A percentile compares a stretch with the other conserved stretches of the same genome.
These are phyloP conservation scores for Aeschynomene evenia DNA, from an alignment of 306 rosid species.

Conservation along the genomic window DNA sequence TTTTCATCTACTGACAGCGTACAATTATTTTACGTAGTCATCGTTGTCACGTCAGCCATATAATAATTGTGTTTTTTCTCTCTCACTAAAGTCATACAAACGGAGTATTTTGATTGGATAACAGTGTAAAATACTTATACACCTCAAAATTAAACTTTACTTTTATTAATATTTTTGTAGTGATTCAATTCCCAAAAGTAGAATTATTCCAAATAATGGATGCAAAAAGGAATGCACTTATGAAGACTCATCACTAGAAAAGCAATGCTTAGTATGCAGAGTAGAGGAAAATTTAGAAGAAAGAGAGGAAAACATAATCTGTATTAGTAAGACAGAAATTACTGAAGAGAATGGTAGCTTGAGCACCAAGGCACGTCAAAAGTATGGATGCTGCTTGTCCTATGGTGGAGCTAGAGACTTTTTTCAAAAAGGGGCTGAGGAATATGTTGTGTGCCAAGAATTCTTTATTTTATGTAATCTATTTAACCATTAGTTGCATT, in stretches of 20 bases:
- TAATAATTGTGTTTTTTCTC: too few species aligned
- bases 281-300: slow-evolving; percentile 6
- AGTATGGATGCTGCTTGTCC: slow-evolving; percentile 11
- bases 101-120: too few species aligned
- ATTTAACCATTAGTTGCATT: slow-evolving; percentile 15
- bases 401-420: slow-evolving; percentile 41
- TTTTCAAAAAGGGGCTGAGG: slow-evolving; percentile 29
- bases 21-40: too few species aligned
- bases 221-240: slow-evolving; percentile 54
- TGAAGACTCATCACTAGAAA: slow-evolving; percentile 30
- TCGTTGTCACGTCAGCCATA: too few species aligned
- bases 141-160: too few species aligned
- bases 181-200: slow-evolving; percentile 52
- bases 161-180: too few species aligned
- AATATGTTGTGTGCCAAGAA: slow-evolving; percentile 28
- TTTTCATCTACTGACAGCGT: too few species aligned
- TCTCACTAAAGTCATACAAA: too few species aligned
- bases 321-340: background rate
- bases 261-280: background rate
- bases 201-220: slow-evolving; percentile 43
- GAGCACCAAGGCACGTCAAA: slow-evolving; percentile 6
- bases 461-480: slow-evolving; percentile 29
- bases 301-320: background rate
- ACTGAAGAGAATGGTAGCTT: background rate
- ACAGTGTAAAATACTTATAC: too few species aligned